A percentile compares a stretch with the other conserved stretches of the same genome.
These are phyloP conservation scores for Capsella bursapastoris DNA, from an alignment of 345 rosid genomes.

Conservation along the genomic window DNA sequence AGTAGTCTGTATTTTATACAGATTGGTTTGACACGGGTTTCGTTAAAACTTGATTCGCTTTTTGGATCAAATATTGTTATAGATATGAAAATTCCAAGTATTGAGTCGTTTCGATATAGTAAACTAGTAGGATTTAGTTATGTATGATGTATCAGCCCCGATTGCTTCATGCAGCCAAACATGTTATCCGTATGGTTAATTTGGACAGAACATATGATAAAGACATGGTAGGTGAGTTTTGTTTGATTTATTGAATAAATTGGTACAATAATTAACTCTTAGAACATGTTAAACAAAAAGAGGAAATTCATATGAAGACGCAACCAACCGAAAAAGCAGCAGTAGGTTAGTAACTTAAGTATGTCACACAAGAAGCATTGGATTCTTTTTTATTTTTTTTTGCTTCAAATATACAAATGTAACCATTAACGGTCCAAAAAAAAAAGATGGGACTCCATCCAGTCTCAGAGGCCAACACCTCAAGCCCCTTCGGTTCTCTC, in stretches of 20 bases:
- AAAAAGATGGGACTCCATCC: conserved; percentile 63
- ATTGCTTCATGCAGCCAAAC: background rate
- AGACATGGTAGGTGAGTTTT: conserved; percentile 2
- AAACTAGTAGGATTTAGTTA: too few relatives aligned
- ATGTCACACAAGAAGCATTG: conserved; percentile 42
- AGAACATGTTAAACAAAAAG: background rate
- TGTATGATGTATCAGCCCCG: background rate
- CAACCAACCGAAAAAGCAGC: conserved; percentile 31
- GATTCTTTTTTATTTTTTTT: background rate
- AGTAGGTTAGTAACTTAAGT: conserved; percentile 9
- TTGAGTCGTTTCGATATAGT: background rate
- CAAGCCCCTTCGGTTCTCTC: conserved; percentile 69
- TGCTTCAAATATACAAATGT: conserved; percentile 36
- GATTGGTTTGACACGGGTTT: background rate
- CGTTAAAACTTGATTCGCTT: background rate
- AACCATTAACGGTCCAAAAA: conserved; percentile 5
- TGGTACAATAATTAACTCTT: background rate
- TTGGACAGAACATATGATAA: background rate
- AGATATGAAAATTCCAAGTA: background rate
- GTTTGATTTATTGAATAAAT: background rate
- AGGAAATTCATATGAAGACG: conserved; percentile 3
- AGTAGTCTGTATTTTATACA: background rate
- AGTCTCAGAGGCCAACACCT: conserved; percentile 63
- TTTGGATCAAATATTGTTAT: background rate
- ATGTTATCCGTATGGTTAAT: background rate